Conservation (phyloP, 2,329 filamentous ascomycete genomes). For the Fusarium sp. region DNA sequence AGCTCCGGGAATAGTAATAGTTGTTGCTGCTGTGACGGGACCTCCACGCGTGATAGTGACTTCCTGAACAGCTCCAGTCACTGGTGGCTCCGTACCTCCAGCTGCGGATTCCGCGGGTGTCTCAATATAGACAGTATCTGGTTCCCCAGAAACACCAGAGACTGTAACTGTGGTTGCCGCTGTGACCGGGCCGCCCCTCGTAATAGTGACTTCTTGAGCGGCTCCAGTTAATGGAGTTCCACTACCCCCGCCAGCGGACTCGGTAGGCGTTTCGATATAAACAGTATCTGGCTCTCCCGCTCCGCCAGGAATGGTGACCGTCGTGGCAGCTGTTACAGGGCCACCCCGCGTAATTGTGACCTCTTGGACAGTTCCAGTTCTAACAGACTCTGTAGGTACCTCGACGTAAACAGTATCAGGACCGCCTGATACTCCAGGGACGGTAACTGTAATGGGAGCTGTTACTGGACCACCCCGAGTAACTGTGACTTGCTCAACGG, state of each 20-base stretch:
- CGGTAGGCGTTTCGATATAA: background rate
- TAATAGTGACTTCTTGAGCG: background rate
- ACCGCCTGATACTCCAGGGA: background rate
- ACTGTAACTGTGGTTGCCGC: background rate
- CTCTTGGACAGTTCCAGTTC: background rate
- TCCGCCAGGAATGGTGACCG: background rate
- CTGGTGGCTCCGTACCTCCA: background rate
- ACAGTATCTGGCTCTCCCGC: background rate
- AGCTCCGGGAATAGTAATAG: background rate
- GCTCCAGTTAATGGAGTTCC: background rate
- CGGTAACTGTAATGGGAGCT: background rate
- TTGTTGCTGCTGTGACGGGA: background rate
- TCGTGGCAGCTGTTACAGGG: background rate
- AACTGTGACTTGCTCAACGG: background rate
- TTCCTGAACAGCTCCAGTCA: background rate
- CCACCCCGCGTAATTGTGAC: conserved; percentile 3
- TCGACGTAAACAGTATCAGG: conserved; percentile 3
- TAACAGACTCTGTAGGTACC: background rate
- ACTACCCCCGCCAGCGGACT: fast-evolving
- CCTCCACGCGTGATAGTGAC: background rate
- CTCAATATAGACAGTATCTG: conserved; percentile 2
- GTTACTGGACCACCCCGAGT: background rate
- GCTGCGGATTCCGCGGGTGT: background rate
- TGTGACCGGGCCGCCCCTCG: background rate
- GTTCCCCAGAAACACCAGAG: background rate